Conservation (phyloP, 2,329 filamentous ascomycete species). For the Arachnomyces sp. region DNA sequence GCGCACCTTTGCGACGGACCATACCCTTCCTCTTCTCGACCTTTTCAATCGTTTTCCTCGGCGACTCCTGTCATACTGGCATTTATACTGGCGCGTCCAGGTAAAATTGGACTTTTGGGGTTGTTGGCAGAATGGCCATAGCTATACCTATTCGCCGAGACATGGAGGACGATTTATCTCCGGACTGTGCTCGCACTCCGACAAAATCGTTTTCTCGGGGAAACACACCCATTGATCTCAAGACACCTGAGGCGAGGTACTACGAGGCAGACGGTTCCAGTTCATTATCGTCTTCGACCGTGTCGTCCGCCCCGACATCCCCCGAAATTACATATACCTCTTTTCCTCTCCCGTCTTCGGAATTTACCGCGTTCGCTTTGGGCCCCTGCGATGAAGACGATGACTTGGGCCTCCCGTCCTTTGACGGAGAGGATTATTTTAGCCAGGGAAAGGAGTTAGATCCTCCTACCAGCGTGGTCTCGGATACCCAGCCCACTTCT, state of each 20-base stretch:
- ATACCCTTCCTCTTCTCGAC: no score
- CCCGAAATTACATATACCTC: slow-evolving; percentile 25
- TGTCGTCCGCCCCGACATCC: slow-evolving; percentile 32
- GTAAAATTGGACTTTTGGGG: no score
- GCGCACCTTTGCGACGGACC: no score
- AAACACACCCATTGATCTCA: slow-evolving; percentile 15
- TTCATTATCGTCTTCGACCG: slow-evolving; percentile 23
- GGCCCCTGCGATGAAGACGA: slow-evolving; percentile 20
- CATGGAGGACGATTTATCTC: no score
- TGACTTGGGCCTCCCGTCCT: slow-evolving; percentile 39
- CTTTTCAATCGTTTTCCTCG: no score
- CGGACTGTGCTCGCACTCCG: no score
- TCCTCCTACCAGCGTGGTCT: slow-evolving; percentile 24
- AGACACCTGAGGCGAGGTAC: slow-evolving; percentile 22
- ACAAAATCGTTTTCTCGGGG: slow-evolving; percentile 24
- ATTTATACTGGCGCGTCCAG: no score
- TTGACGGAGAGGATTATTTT: slow-evolving; percentile 22
- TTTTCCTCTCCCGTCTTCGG: slow-evolving; percentile 25
- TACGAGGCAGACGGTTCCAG: slow-evolving; percentile 19
- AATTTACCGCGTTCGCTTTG: slow-evolving; percentile 31
- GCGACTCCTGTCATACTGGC: no score
- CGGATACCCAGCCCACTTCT: slow-evolving; percentile 12
- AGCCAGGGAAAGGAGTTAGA: slow-evolving; percentile 13
- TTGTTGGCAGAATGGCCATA: no score
- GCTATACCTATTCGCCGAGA: no score